Percentiles rank a stretch among this genome's conserved stretches.
phyloP scores from a whole-genome alignment of 192 early-diverging fungal genomes.

The Paraglomus brasilianum region DNA sequence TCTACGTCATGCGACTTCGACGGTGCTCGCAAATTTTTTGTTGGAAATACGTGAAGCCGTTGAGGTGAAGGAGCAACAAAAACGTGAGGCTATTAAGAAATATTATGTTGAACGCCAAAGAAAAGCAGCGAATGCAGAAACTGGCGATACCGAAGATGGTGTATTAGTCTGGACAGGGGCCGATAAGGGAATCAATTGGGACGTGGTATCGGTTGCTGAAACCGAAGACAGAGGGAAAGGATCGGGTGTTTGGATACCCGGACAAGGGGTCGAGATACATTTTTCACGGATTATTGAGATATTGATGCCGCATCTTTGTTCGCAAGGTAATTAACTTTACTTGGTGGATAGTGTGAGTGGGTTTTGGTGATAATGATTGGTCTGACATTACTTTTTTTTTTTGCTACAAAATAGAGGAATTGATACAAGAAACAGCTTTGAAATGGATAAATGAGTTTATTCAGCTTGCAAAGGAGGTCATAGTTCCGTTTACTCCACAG shows the following conservation, averaged over 20 bases:
- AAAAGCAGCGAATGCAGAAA: not conserved
- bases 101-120: slow-evolving; percentile 30
- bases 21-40: slow-evolving; percentile 85
- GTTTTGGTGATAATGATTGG: not conserved
- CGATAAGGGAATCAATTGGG: slow-evolving; percentile 22
- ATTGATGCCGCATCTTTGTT: slow-evolving; percentile 76
- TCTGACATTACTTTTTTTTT: not conserved
- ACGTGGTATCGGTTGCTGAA: slow-evolving; percentile 28
- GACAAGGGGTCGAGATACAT: slow-evolving; percentile 77
- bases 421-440: slow-evolving; percentile 90
- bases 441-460: slow-evolving; percentile 93
- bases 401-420: slow-evolving; percentile 62
- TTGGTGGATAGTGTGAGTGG: not conserved
- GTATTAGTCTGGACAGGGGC: not conserved
- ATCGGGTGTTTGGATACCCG: slow-evolving; percentile 67
- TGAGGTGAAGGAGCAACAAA: slow-evolving; percentile 57
- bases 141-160: slow-evolving; percentile 26
- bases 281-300: slow-evolving; percentile 85
- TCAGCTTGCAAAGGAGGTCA: slow-evolving; percentile 72
- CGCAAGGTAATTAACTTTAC: slow-evolving; percentile 39
- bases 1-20: slow-evolving; percentile 79
- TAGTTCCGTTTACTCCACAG: slow-evolving; percentile 79
- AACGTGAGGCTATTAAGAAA: slow-evolving; percentile 37
- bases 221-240: slow-evolving; percentile 48
- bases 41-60: slow-evolving; percentile 80